Evolutionary conservation across 2,329 filamentous ascomycete genomes (phyloP), one percentile per base, ranked within the genome.

Genomic region (Trichoderma polysporum): DNA sequence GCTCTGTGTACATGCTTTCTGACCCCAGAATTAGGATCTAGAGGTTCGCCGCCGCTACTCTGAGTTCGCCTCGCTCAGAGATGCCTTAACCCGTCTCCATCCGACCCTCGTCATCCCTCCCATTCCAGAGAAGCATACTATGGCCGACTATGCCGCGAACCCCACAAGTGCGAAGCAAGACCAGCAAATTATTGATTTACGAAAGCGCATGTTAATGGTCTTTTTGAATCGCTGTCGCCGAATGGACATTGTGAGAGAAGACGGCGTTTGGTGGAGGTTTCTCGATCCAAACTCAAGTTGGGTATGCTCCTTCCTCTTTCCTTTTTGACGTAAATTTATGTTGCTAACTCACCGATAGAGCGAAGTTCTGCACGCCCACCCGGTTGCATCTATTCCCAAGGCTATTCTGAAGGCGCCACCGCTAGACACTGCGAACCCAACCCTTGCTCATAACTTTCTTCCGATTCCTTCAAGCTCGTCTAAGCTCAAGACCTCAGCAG

Each of bases 161-260:
- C 95, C 96, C 1, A 99, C 95, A 41, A 97, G 94, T 74, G 96
- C 96, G 19, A 99, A 97, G 78, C 94, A 99, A 79, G 96, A 99
- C 76, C 90, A 93, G 67, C 92, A 94, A 68, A 99, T 98, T 53
- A 99, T 99, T 70, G 95, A 99, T 76, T 82, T 98, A 71, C 88
- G 95, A 68, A 98, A 98, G 82, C 91, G 95, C 73, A 99, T 99
- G 95, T 79, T 99, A 63, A 91, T 91, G 4, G 95, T 98, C 0
- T 99, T 99, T 73, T 78, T 99, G 58, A 99, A 99, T 75, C 86
- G 95, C 57, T 99, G 95, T 79, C 88, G 94, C 70, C 88, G 89
- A 69, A 98, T 98, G 94, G 91, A 94, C 73, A 90, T 94, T 67
- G 90, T 99, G 31, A 86, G 93, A 62, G 91, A 93, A 68, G 95